phyloP scores from a whole-genome alignment of 805 yeast species.

The Pichia manshurica region DNA sequence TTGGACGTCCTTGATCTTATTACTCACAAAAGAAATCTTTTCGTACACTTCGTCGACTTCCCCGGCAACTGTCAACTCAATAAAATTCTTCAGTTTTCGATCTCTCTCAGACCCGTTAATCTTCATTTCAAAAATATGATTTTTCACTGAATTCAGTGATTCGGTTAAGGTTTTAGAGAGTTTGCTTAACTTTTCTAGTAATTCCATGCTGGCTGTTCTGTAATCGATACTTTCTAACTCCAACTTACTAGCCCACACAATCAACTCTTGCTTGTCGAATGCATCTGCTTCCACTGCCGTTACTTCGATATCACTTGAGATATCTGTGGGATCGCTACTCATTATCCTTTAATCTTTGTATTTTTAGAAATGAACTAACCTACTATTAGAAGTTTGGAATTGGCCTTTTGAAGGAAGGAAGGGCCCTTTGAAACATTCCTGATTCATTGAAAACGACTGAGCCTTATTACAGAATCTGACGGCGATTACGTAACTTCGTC shows the following conservation, averaged over 20 bases:
- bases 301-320: constrained; percentile 8
- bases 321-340: constrained; percentile 2
- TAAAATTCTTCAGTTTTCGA: constrained; percentile 3
- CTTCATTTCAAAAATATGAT: constrained; percentile 9
- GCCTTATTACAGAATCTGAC: no score
- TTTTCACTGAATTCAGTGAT: constrained; percentile 4
- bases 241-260: constrained; percentile 45
- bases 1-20: constrained; percentile 1
- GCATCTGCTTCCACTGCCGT: neutral
- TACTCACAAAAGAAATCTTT: neutral
- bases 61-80: constrained; percentile 1
- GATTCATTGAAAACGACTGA: no score
- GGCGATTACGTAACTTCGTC: no score
- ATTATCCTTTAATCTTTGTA: no score
- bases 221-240: constrained; percentile 45
- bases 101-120: constrained; percentile 9
- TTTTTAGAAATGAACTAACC: no score
- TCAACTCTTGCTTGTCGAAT: constrained; percentile 25
- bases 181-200: constrained; percentile 12
- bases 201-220: constrained; percentile 27
- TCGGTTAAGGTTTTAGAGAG: constrained; percentile 12
- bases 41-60: constrained; percentile 8
- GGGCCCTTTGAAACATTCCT: no score
- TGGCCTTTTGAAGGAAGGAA: no score
- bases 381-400: no score